phyloP scores from a whole-genome alignment of 306 rosid genomes.

The Spatholobus suberectus region DNA sequence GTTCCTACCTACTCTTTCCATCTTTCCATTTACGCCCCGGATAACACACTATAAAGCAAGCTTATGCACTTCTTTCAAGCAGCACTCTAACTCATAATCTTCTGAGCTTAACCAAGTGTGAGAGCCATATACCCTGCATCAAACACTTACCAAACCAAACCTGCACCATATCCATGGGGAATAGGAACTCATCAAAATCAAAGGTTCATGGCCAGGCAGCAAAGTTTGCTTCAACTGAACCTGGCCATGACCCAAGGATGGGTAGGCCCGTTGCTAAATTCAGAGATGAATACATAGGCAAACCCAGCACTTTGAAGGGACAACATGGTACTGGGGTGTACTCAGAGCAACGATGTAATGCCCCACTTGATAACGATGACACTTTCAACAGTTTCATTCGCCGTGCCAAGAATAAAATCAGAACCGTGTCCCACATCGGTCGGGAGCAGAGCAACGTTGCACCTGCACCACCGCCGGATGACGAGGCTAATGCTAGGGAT shows the following conservation, averaged over 20 bases:
- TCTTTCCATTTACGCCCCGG: conserved; percentile 6
- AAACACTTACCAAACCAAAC: not conserved
- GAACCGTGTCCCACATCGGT: conserved; percentile 34
- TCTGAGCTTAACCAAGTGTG: not conserved
- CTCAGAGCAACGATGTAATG: not conserved
- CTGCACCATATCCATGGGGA: conserved; percentile 6
- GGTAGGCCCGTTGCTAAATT: not conserved
- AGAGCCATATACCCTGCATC: not conserved
- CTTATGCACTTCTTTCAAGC: not conserved
- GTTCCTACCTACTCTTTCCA: not conserved
- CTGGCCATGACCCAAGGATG: not conserved
- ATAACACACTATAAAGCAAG: conserved; percentile 40
- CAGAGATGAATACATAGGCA: not conserved
- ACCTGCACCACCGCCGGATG: not conserved
- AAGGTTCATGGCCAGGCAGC: not conserved
- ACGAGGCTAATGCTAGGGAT: conserved; percentile 4
- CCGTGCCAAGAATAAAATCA: conserved; percentile 33
- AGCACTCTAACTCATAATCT: conserved; percentile 29
- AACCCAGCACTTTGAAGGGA: not conserved
- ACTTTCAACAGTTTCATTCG: conserved; percentile 51
- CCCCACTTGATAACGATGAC: conserved; percentile 38
- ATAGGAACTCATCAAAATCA: conserved; percentile 34
- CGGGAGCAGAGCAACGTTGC: conserved; percentile 11
- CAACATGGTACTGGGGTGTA: not conserved
- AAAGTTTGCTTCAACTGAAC: conserved; percentile 5